These are phyloP conservation scores for Aegilops sharonensis DNA, from an alignment of 176 grass and related monocot genomes.

Conservation along the genomic window DNA sequence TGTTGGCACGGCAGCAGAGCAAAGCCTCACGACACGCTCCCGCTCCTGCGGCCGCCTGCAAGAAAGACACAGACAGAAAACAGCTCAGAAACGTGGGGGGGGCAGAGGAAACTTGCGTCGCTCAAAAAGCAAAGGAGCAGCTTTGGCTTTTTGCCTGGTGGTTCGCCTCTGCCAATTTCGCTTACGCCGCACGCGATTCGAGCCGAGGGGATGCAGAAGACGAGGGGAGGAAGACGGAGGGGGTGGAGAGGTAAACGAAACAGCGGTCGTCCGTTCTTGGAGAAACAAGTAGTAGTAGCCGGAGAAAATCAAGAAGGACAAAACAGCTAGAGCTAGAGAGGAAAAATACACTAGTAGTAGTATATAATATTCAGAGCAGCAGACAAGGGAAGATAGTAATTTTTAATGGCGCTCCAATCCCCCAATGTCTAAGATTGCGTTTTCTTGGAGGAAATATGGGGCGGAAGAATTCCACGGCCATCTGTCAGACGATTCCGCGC, in stretches of 20 bases:
- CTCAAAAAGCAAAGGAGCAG: constrained; percentile 35
- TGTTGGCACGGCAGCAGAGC: constrained; percentile 20
- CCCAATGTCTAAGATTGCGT: constrained; percentile 14
- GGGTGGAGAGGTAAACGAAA: constrained; percentile 39
- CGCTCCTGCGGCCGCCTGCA: constrained; percentile 24
- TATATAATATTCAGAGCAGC: background rate
- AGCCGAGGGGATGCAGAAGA: constrained; percentile 7
- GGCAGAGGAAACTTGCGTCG: constrained; percentile 43
- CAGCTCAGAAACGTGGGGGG: constrained; percentile 37
- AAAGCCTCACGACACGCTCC: background rate
- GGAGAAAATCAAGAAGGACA: constrained; percentile 49
- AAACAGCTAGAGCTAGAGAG: background rate
- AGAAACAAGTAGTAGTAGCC: constrained; percentile 32
- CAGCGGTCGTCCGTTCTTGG: constrained; percentile 34
- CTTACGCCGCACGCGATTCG: constrained; percentile 52
- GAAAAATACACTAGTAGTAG: background rate
- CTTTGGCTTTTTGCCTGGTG: constrained; percentile 39
- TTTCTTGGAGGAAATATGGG: background rate
- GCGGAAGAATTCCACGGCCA: constrained; percentile 29
- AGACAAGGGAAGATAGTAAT: background rate
- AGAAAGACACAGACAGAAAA: background rate
- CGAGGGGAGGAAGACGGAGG: background rate
- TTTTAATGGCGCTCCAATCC: constrained; percentile 5
- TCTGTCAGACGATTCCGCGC: constrained; percentile 43
- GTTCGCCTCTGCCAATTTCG: constrained; percentile 16